Base-by-base conservation (phyloP, 345 rosid genomes). In the Iberis pinnata region DNA sequence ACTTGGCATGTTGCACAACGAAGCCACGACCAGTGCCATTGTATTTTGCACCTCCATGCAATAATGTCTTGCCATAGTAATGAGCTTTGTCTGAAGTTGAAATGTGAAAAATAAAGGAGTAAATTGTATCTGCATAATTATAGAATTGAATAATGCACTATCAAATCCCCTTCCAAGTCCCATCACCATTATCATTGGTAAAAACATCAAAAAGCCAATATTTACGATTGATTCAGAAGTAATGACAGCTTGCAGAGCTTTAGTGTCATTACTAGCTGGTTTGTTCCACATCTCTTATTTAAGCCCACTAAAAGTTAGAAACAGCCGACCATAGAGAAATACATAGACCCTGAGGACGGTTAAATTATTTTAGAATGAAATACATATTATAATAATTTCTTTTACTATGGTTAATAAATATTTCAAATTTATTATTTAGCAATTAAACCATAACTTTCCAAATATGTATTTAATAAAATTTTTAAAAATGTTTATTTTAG, bases 1-100 rank as follows among this genome's bases (percentile, higher is more conserved):
- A 85, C 53, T 82, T 88, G 43, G 86, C 95, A 63, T 88, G 95
- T 68, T 70, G 72, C 65, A 88, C 92, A 9, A 88, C 97, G 47
- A 88, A 88, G 8, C 97, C 97, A 9, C 97, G 86, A 8, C 97
- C 97, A 17, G 97, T 88, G 18, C 82, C 76, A 73, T 95, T 75
- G 69, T 85, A 84, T 53, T 84, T 73, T 19, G 95, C 89, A 14
- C 95, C 95, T 47, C 95, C 95, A 58, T 85, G 95, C 42, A 85
- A 80, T 67, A 85, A 43, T 41, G 97, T 80, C 53, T 80, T 73
- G 32, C 89, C 85, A 26, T 63, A 82, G 59, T 82, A 82, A 54
- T 80, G 89, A 16, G 80, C 71, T 35, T 80, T 60, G 82, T 83
- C 9, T 82, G 86, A 22, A 83, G 89, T 16, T 79, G 72, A 70